A percentile compares a stretch with the other conserved stretches of the same genome.
These are phyloP conservation scores for Seminavis robusta DNA, from an alignment of 108 stramenopile species.

Conservation along the genomic window DNA sequence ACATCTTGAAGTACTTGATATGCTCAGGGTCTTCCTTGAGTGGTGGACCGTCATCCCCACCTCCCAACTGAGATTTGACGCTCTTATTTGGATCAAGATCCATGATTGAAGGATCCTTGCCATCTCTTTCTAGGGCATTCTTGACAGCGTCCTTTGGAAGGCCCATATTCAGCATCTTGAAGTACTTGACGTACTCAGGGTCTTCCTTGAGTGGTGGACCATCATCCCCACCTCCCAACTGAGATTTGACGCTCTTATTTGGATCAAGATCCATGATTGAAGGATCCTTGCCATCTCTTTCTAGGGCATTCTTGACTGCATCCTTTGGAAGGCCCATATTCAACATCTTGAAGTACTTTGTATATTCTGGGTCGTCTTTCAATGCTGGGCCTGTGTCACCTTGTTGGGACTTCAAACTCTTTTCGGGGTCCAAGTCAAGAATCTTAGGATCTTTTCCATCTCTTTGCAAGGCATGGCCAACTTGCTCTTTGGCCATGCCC, in stretches of 20 bases:
- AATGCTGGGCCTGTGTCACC: slow-evolving; percentile 16
- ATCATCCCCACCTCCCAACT: slow-evolving; percentile 18
- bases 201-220: slow-evolving; percentile 75
- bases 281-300: slow-evolving; percentile 64
- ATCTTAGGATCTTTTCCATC: slow-evolving; percentile 60
- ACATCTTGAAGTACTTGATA: slow-evolving; percentile 77
- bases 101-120: slow-evolving; percentile 52
- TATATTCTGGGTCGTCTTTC: slow-evolving; percentile 73
- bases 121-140: slow-evolving; percentile 59
- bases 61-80: slow-evolving; percentile 37
- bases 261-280: slow-evolving; percentile 59
- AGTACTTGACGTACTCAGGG: slow-evolving; percentile 67
- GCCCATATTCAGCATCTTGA: slow-evolving; percentile 75
- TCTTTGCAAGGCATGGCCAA: slow-evolving; percentile 60
- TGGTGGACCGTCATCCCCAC: slow-evolving; percentile 44
- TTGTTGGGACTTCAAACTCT: slow-evolving; percentile 37
- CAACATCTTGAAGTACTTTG: slow-evolving; percentile 80
- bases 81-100: slow-evolving; percentile 73
- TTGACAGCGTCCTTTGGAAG: slow-evolving; percentile 61
- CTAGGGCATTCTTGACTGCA: slow-evolving; percentile 67
- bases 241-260: slow-evolving; percentile 50
- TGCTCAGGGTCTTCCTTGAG: slow-evolving; percentile 78
- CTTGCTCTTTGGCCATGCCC: slow-evolving; percentile 75
- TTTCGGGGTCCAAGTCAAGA: slow-evolving; percentile 59
- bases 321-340: slow-evolving; percentile 71